These are phyloP conservation scores for Trichosporon sp. DNA, from an alignment of 1,284 basidiomycete species.

Conservation along the genomic window DNA sequence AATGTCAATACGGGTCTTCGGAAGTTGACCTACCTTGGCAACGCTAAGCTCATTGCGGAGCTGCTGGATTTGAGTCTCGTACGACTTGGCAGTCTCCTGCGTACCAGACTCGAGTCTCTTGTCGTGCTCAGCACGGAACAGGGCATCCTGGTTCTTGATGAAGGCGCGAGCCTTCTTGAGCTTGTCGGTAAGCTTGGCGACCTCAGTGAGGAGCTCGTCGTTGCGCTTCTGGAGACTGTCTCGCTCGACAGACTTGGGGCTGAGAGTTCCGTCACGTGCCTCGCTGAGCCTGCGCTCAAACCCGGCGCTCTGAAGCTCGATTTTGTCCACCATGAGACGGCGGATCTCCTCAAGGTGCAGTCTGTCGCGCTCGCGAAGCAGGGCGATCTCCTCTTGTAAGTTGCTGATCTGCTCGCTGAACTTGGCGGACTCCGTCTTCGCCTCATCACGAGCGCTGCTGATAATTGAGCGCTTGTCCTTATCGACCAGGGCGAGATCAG, in stretches of 20 bases:
- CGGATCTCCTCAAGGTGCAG: conserved; percentile 91
- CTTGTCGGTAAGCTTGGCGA: conserved; percentile 69
- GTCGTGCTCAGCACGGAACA: conserved; percentile 48
- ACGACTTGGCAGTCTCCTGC: conserved; percentile 47
- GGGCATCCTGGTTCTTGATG: conserved; percentile 84
- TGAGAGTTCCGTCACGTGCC: conserved; percentile 70
- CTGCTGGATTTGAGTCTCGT: conserved; percentile 64
- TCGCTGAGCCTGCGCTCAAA: conserved; percentile 68
- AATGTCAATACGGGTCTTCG: background rate
- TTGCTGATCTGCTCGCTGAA: conserved; percentile 64
- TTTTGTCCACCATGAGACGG: conserved; percentile 77
- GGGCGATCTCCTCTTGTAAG: conserved; percentile 64
- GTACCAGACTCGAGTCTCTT: conserved; percentile 16
- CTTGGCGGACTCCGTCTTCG: conserved; percentile 75
- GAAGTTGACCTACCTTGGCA: conserved; percentile 53
- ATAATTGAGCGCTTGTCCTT: conserved; percentile 50
- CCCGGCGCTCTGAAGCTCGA: conserved; percentile 77
- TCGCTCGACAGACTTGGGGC: conserved; percentile 53
- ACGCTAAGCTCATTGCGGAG: conserved; percentile 63
- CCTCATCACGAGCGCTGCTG: conserved; percentile 60
- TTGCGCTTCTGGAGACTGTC: conserved; percentile 71
- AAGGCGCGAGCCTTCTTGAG: conserved; percentile 80
- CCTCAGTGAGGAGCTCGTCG: conserved; percentile 61
- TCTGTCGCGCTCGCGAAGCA: conserved; percentile 72
- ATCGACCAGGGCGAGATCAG: conserved; percentile 56